Conservation (phyloP, 371 early-diverging fungal genomes). For the Zychaea mexicana region DNA sequence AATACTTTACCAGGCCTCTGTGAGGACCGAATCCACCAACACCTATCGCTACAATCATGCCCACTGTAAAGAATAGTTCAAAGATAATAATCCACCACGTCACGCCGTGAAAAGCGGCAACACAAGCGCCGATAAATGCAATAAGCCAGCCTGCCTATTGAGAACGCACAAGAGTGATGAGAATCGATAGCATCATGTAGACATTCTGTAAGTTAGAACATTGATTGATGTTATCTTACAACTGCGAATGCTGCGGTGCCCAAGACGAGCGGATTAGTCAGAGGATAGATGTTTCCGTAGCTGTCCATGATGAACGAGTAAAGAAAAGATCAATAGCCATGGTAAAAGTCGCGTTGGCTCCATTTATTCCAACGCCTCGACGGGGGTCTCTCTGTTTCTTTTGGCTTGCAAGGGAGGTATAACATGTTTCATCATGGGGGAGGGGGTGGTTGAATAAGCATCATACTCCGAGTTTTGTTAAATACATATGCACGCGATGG, state of each 20-base stretch:
- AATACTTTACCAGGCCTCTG: constrained; percentile 27
- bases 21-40: constrained; percentile 23
- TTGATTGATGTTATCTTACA: constrained; percentile 14
- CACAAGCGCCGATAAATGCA: constrained; percentile 66
- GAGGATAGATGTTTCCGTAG: constrained; percentile 22
- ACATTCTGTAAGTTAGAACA: no score
- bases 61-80: constrained; percentile 56
- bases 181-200: no score
- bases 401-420: not conserved
- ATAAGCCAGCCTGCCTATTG: constrained; percentile 69
- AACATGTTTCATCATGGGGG: not conserved
- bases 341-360: not conserved
- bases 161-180: not conserved
- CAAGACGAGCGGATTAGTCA: constrained; percentile 21
- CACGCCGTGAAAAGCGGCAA: constrained; percentile 37
- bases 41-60: constrained; percentile 35
- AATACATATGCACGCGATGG: no score
- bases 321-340: constrained; percentile 5
- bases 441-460: not conserved
- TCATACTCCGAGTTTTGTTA: not conserved
- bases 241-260: constrained; percentile 19
- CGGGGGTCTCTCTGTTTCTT: constrained; percentile 1
- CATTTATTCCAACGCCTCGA: not conserved
- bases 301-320: constrained; percentile 15
- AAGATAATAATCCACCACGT: constrained; percentile 68